Evolutionary conservation across 257 asterid genomes (phyloP), one percentile per base, ranked within the genome.

Genomic region (Thymus quinquecostatus): DNA sequence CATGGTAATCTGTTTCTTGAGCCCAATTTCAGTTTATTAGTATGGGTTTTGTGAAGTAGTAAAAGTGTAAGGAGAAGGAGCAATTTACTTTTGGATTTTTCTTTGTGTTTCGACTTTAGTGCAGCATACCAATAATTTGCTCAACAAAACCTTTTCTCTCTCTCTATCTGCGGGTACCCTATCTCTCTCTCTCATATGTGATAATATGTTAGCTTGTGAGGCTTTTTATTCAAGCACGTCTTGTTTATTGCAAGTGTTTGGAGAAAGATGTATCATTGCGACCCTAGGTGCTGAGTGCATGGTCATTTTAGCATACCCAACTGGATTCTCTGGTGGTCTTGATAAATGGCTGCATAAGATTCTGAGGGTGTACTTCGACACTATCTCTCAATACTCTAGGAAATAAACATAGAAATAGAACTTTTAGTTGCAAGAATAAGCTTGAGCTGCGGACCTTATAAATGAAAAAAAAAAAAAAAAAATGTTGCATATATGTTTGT

Each of bases 361-460:
- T 51, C 38, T 32, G 47, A 32, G 28, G 64, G 21, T 60, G 56
- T 57, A 21, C 32, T 40, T 63, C 13, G 54, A 73, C 21, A 34
- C 73, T 66, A 66, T 50, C 11, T 57, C 44, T 73, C 66, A 45
- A 47, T 56, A 66, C 30, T 44, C 72, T 56, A 33, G 56, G 36
- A 74, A 61, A 72, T 61, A 34, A 74, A 57, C 43, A 11, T 36
- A 27, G 62, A 49, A 43, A 53, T 66, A 65, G 66, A 65, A 38
- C 34, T 59, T 64, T 21, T 44, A 57, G 67, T 54, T 72, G 56
- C 66, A 55, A 30, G 36, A 30, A 62, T 29, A 12, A 36, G 60
- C 48, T 63, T 27, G 47, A 62, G 43, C 21, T 27, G 14, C 33
- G 1, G 27, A 11, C 29, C 45, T 33, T 59, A 59, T 13, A 12